Conservation (phyloP, 2,329 filamentous ascomycete species). For the Claviceps monticola region DNA sequence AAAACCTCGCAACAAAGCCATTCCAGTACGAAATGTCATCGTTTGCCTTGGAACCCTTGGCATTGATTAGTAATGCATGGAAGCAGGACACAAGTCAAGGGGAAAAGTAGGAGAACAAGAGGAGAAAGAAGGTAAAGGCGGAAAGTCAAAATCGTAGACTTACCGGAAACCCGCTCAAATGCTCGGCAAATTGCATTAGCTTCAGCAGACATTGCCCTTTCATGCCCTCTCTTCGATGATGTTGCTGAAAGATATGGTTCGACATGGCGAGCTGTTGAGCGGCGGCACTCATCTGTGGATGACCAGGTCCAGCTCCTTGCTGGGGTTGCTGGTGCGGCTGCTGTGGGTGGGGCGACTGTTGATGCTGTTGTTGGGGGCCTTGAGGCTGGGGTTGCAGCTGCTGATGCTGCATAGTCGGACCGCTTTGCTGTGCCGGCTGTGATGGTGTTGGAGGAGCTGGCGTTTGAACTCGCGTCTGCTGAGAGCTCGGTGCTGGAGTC, state of each 20-base stretch:
- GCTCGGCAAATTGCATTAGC: slow-evolving; percentile 49
- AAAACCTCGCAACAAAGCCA: slow-evolving; percentile 66
- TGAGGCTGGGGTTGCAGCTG: slow-evolving; percentile 11
- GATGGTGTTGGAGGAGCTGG: slow-evolving; percentile 19
- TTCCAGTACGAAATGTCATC: slow-evolving; percentile 69
- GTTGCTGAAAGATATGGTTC: slow-evolving; percentile 27
- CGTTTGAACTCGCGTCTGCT: slow-evolving; percentile 28
- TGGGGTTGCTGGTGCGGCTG: slow-evolving; percentile 12
- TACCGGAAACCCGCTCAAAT: slow-evolving; percentile 44
- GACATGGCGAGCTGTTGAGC: slow-evolving; percentile 23
- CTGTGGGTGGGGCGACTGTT: slow-evolving; percentile 2
- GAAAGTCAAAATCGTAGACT: slow-evolving; percentile 8
- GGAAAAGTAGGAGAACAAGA: neutral
- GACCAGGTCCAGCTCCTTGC: slow-evolving; percentile 6
- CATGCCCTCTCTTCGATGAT: slow-evolving; percentile 35
- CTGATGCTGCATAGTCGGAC: slow-evolving; percentile 22
- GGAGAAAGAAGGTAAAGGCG: neutral
- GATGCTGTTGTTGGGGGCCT: neutral
- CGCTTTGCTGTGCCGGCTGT: slow-evolving; percentile 6
- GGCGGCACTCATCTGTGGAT: slow-evolving; percentile 17
- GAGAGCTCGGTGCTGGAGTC: slow-evolving; percentile 6
- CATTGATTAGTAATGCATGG: slow-evolving; percentile 1
- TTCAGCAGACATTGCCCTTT: slow-evolving; percentile 45
- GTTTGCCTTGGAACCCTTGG: slow-evolving; percentile 41
- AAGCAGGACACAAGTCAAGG: neutral